A percentile compares a stretch with the other conserved stretches of the same genome.
phyloP scores from a whole-genome alignment of 164 flowering plant genomes.

The Euptelea pleiosperma region DNA sequence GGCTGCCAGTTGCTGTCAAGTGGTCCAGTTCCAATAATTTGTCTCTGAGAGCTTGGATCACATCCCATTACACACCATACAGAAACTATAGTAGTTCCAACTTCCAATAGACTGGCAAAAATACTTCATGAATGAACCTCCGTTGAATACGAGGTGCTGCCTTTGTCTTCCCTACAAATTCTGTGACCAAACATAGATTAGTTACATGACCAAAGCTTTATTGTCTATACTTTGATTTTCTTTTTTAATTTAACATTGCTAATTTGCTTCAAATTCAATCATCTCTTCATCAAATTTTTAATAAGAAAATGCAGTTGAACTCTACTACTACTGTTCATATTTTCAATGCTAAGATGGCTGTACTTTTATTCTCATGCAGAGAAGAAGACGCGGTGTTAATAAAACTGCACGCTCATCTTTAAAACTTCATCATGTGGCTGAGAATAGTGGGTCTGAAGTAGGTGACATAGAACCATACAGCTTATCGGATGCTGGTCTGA shows the following conservation, averaged over 20 bases:
- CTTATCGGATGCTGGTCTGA: constrained; percentile 73
- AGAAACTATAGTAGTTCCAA: no score
- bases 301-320: not conserved
- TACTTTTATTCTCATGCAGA: constrained; percentile 31
- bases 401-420: constrained; percentile 25
- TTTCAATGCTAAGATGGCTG: not conserved
- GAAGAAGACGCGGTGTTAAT: constrained; percentile 32
- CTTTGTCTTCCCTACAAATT: no score
- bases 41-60: no score
- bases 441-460: constrained; percentile 33
- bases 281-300: not conserved
- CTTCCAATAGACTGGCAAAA: not conserved
- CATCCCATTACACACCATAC: no score
- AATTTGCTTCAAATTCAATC: not conserved
- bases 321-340: not conserved
- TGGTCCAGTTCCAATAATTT: no score
- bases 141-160: no score
- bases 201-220: no score
- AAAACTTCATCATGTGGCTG: constrained; percentile 22
- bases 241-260: not conserved
- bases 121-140: not conserved
- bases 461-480: constrained; percentile 33
- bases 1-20: no score
- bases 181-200: not conserved
- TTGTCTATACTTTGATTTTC: not conserved